Evolutionary conservation across 2,329 filamentous ascomycete genomes (phyloP).

Genomic region (Thielaviopsis musarum): DNA sequence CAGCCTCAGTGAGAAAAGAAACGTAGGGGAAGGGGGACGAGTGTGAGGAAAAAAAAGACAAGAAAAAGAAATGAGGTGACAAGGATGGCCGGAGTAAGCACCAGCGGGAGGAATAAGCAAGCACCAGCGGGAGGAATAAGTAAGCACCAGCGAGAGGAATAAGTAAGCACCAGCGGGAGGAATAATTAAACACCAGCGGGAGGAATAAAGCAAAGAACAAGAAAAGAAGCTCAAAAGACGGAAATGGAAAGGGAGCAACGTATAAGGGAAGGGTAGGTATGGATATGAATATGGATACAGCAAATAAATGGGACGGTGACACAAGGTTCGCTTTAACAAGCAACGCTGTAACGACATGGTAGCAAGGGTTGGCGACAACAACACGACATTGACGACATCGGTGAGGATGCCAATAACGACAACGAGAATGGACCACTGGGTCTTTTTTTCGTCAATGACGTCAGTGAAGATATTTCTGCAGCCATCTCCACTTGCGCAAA

Average conservation of each 20-base stretch:
- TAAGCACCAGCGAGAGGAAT: background rate
- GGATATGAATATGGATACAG: background rate
- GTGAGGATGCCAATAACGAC: background rate
- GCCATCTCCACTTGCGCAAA: background rate
- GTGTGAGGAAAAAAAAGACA: background rate
- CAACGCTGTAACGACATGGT: background rate
- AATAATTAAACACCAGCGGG: background rate
- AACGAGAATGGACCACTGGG: background rate
- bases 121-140: background rate
- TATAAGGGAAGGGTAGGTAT: background rate
- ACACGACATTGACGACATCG: background rate
- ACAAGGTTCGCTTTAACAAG: constrained; percentile 2
- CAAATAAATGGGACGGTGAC: constrained; percentile 8
- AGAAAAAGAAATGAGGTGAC: background rate
- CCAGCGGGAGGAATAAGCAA: background rate
- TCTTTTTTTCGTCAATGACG: background rate
- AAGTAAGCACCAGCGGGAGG: background rate
- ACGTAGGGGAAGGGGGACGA: background rate
- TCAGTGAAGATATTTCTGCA: background rate
- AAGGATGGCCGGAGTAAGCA: background rate
- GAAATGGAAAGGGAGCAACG: background rate
- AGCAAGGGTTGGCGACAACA: background rate
- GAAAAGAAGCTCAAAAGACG: background rate
- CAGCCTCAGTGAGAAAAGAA: background rate
- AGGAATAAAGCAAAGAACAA: background rate